phyloP scores from a whole-genome alignment of 257 asterid genomes.

The Primulina tabacum region DNA sequence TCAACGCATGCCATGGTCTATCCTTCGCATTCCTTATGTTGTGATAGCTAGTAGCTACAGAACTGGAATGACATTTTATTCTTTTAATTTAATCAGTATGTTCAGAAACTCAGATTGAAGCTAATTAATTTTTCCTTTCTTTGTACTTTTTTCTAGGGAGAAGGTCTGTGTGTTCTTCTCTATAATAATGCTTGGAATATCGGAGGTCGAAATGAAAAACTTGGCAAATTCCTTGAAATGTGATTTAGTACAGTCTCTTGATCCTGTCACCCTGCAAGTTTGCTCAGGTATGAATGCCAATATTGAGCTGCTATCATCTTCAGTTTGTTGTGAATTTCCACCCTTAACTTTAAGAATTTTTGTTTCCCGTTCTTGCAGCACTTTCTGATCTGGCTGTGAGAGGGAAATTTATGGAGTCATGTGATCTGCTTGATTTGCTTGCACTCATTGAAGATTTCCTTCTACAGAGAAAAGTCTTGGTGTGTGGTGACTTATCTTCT shows the following conservation, averaged over 20 bases:
- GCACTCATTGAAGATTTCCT: constrained; percentile 65
- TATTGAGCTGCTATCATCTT: constrained; percentile 8
- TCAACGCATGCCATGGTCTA: neutral
- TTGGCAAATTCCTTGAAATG: constrained; percentile 28
- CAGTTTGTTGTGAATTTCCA: neutral
- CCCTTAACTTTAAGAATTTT: constrained; percentile 2
- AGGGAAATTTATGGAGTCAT: constrained; percentile 47
- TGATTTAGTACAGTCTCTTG: constrained; percentile 38
- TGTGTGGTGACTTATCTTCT: constrained; percentile 34
- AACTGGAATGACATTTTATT: constrained; percentile 15
- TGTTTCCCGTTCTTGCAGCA: constrained; percentile 45
- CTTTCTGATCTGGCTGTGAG: constrained; percentile 47
- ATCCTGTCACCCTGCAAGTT: constrained; percentile 39
- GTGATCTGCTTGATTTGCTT: constrained; percentile 54
- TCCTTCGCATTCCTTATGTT: neutral
- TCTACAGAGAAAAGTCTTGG: constrained; percentile 47
- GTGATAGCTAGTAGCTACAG: neutral
- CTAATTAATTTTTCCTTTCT: constrained; percentile 18
- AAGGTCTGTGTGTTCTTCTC: constrained; percentile 65
- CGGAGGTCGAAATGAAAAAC: constrained; percentile 37
- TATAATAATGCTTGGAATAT: constrained; percentile 47
- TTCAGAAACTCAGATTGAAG: constrained; percentile 16
- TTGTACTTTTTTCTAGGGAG: constrained; percentile 58
- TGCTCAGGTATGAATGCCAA: constrained; percentile 45
- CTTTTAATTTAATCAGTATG: neutral